These are phyloP conservation scores for Cercospora brassicicola DNA, from an alignment of 2,329 filamentous ascomycete species.

Conservation along the genomic window DNA sequence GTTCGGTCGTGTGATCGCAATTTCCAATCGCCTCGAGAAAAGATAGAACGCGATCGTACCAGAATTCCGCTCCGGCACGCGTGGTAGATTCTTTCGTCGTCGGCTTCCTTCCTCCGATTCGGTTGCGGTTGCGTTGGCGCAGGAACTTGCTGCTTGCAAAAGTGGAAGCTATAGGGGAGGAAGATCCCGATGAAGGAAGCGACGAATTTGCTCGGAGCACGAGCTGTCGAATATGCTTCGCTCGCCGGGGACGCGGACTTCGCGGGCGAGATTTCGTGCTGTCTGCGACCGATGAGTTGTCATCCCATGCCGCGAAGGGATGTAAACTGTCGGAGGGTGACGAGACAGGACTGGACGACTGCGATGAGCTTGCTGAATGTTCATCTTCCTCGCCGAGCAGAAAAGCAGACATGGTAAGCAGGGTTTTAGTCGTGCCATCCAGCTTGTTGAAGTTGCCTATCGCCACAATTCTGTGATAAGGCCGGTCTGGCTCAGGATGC, in stretches of 20 bases:
- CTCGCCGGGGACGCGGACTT: neutral
- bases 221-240: neutral
- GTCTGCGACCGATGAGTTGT: neutral
- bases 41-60: neutral
- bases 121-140: neutral
- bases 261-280: neutral
- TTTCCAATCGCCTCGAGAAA: constrained; percentile 3
- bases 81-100: neutral
- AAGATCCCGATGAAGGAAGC: neutral
- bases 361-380: neutral
- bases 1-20: neutral
- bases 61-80: neutral
- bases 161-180: neutral
- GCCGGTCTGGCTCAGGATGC: neutral
- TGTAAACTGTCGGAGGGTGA: neutral
- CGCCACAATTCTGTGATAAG: neutral
- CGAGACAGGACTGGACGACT: neutral
- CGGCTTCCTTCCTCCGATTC: neutral
- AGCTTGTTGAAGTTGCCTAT: neutral
- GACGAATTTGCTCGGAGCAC: neutral
- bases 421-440: neutral
- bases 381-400: neutral
- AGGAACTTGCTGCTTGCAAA: neutral
- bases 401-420: neutral
- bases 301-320: neutral